Evolutionary conservation across 1,284 basidiomycete genomes (phyloP), one percentile per base, ranked within the genome.

Genomic region (Trametes versicolor): DNA sequence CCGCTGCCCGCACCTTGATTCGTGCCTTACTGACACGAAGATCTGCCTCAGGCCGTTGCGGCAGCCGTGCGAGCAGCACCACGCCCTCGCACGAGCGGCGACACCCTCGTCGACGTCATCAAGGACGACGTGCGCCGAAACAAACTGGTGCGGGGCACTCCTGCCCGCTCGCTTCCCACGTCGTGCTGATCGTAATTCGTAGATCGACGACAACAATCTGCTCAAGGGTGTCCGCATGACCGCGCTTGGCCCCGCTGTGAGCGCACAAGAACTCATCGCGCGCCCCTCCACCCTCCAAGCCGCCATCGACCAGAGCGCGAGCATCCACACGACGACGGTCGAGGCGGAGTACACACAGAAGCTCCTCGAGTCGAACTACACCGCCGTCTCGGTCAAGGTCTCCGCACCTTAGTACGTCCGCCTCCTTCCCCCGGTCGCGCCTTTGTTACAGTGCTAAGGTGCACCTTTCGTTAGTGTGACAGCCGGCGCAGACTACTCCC

Each of bases 151-250:
- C 15, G 41, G 17, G n/a, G 6, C 15, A 7, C 3, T 43, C 17
- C 19, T n/a, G 4, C 19, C 41, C 8, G 15, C 19, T 13, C 2
- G 17, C 41, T 7, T 17, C 19, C 19, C 19, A 17, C 17, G 4
- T n/a, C 19, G 41, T n/a, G 19, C 41, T 43, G 41, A 25, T 4
- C 45, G 12, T 27, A 1, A 25, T 25, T 48, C 21, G 21, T 48
- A 48, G 45, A 48, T 48, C 23, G 25, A 48, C 25, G 45, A 48
- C 45, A 48, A 48, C 25, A 48, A 48, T 21, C 45, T 48, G 21
- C 25, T 48, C 9, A 48, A 48, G 23, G 45, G 45, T 9, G 45
- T 48, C 25, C 21, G 21, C 45, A 48, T 48, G 45, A 27, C 21
- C 45, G 45, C 21, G 12, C 21, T 25, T 6, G 45, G 45, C 25